Percentiles rank a stretch among this genome's conserved stretches.
phyloP scores from a whole-genome alignment of 148 eudicot genomes.

The Heliamphora exappendiculata region DNA sequence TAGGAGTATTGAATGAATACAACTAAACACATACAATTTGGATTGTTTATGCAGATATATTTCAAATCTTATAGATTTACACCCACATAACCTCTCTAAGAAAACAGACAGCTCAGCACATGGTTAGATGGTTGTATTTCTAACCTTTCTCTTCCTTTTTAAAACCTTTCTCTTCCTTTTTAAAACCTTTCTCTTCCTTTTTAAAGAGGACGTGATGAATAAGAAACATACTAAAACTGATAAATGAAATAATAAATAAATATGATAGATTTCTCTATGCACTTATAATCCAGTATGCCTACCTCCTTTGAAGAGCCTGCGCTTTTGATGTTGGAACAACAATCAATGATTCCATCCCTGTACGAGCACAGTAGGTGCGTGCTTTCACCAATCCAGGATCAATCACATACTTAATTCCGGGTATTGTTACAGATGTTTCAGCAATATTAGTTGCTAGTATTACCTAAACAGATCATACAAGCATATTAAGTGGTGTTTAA shows the following conservation, averaged over 20 bases:
- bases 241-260: neutral
- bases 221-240: neutral
- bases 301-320: conserved; percentile 98
- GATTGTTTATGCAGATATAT: neutral
- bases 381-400: conserved; percentile 98
- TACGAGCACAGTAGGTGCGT: conserved; percentile 62
- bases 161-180: neutral
- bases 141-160: neutral
- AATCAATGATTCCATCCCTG: conserved; percentile 71
- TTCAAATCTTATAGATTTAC: neutral
- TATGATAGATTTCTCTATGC: neutral
- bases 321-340: conserved; percentile 89
- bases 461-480: conserved; percentile 41
- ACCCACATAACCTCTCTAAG: neutral
- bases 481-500: conserved; percentile 3
- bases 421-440: conserved; percentile 94
- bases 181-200: too few species aligned
- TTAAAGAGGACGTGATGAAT: neutral
- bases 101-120: neutral
- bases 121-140: neutral
- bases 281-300: conserved; percentile 7
- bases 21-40: conserved; percentile 10
- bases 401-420: conserved; percentile 92
- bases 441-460: conserved; percentile 97
- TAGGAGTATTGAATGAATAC: neutral